phyloP scores from a whole-genome alignment of 2,329 filamentous ascomycete species.

The Lasiodiplodia theobromae region DNA sequence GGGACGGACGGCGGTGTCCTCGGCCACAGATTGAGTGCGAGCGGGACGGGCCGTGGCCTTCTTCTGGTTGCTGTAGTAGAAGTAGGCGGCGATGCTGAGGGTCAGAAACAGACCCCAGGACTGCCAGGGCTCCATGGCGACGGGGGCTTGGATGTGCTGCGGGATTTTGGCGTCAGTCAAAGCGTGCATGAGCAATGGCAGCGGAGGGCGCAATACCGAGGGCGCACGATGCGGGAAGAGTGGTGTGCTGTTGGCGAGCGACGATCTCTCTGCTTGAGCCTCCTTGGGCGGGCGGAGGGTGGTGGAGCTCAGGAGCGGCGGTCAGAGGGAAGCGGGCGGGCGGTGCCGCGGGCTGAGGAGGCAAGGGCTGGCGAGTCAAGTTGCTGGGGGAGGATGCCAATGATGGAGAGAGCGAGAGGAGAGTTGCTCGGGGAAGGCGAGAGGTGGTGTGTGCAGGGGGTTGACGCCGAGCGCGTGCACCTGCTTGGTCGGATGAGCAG shows the following conservation, averaged over 20 bases:
- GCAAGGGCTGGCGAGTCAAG: not conserved
- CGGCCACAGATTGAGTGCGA: conserved; percentile 7
- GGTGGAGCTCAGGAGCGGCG: conserved; percentile 15
- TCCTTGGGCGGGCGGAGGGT: conserved; percentile 1
- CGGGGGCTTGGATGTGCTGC: conserved; percentile 1
- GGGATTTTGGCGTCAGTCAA: conserved; percentile 14
- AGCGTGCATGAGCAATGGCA: conserved; percentile 23
- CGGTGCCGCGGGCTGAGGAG: not conserved
- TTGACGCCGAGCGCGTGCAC: conserved; percentile 14
- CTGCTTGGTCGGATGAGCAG: conserved; percentile 3
- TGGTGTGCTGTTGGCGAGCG: conserved; percentile 19
- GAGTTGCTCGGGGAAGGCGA: conserved; percentile 11
- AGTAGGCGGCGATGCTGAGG: conserved; percentile 39
- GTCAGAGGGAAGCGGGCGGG: not conserved
- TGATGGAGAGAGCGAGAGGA: conserved; percentile 3
- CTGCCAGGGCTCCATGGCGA: conserved; percentile 34
- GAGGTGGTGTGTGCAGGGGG: conserved; percentile 25
- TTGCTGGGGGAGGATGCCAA: conserved; percentile 1
- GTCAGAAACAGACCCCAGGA: conserved; percentile 43
- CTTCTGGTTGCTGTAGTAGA: conserved; percentile 40
- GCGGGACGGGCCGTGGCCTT: conserved; percentile 31
- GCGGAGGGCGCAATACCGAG: conserved; percentile 20
- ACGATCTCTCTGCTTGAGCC: conserved; percentile 13
- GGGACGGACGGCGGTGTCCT: conserved; percentile 24
- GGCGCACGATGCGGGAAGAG: conserved; percentile 17